These are phyloP conservation scores for Cutaneotrichosporon spelunceum DNA, from an alignment of 1,284 basidiomycete genomes.

Conservation along the genomic window DNA sequence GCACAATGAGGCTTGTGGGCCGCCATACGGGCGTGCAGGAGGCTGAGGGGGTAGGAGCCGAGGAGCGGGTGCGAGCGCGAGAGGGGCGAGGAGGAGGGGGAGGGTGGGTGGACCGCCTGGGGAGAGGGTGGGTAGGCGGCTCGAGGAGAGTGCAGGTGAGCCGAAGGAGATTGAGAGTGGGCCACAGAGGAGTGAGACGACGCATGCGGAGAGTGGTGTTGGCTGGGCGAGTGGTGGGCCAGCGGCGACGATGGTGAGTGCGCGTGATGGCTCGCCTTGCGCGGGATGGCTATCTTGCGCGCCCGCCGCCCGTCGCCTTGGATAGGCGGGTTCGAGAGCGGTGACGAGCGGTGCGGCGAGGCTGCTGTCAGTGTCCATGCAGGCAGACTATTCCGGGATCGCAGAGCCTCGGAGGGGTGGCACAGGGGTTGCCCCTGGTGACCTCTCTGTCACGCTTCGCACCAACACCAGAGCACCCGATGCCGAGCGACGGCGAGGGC, in stretches of 20 bases:
- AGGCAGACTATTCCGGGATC: not conserved
- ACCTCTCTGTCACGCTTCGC: not conserved
- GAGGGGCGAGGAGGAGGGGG: conserved; percentile 13
- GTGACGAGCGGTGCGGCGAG: conserved; percentile 2
- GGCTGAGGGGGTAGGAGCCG: conserved; percentile 43
- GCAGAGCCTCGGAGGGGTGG: not conserved
- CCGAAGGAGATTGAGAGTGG: not conserved
- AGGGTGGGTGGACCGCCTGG: not conserved
- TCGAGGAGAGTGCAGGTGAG: not conserved
- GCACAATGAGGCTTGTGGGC: conserved; percentile 34
- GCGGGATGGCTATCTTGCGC: conserved; percentile 2
- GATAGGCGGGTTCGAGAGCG: conserved; percentile 1
- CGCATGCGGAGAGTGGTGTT: not conserved
- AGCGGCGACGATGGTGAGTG: not conserved
- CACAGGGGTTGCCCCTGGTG: not conserved
- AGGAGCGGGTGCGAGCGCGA: conserved; percentile 45
- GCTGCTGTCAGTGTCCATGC: conserved; percentile 1
- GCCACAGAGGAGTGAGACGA: not conserved
- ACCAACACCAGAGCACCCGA: not conserved
- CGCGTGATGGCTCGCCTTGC: conserved; percentile 5
- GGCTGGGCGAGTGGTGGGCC: not conserved
- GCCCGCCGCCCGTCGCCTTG: conserved; percentile 6
- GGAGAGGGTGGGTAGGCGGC: not conserved
- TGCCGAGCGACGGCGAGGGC: not conserved
- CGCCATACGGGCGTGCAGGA: conserved; percentile 47